Conservation (phyloP, 1,284 basidiomycete species). For the Bondarzewia mesenterica region DNA sequence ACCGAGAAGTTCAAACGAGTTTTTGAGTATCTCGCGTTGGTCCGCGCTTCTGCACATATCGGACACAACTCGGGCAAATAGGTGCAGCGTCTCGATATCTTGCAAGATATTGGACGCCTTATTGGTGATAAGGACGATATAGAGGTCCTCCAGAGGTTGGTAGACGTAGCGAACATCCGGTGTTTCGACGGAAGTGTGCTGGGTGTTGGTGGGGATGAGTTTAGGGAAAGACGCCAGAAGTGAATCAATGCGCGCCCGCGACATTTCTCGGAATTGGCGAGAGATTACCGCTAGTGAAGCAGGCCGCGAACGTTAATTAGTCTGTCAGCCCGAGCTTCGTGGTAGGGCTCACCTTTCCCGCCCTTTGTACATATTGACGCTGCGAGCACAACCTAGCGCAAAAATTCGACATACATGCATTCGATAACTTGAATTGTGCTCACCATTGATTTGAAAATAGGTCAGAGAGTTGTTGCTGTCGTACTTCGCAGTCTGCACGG, state of each 20-base stretch:
- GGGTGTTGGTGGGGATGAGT: slow-evolving; percentile 92
- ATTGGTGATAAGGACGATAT: slow-evolving; percentile 97
- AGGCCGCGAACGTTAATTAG: neutral
- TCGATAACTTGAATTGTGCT: slow-evolving; percentile 29
- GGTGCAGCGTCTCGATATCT: slow-evolving; percentile 94
- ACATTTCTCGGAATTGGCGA: slow-evolving; percentile 93
- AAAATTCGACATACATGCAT: neutral
- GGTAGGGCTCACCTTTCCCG: slow-evolving; percentile 64
- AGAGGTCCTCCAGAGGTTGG: slow-evolving; percentile 96
- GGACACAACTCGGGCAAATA: slow-evolving; percentile 90
- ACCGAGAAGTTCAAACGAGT: slow-evolving; percentile 91
- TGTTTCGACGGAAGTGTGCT: slow-evolving; percentile 96
- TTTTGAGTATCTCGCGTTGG: slow-evolving; percentile 85
- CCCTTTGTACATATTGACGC: slow-evolving; percentile 92
- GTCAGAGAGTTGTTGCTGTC: neutral
- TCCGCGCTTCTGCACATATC: slow-evolving; percentile 86
- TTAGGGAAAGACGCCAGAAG: slow-evolving; percentile 97
- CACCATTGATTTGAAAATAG: slow-evolving; percentile 23
- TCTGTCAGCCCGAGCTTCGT: neutral
- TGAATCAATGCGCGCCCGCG: slow-evolving; percentile 87
- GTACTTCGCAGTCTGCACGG: neutral
- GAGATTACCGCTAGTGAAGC: slow-evolving; percentile 79
- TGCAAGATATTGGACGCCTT: slow-evolving; percentile 97
- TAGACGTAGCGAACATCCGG: slow-evolving; percentile 95
- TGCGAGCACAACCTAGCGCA: slow-evolving; percentile 77